phyloP scores from a whole-genome alignment of 106 monocot genomes.

The Phalaenopsis aphrodite region DNA sequence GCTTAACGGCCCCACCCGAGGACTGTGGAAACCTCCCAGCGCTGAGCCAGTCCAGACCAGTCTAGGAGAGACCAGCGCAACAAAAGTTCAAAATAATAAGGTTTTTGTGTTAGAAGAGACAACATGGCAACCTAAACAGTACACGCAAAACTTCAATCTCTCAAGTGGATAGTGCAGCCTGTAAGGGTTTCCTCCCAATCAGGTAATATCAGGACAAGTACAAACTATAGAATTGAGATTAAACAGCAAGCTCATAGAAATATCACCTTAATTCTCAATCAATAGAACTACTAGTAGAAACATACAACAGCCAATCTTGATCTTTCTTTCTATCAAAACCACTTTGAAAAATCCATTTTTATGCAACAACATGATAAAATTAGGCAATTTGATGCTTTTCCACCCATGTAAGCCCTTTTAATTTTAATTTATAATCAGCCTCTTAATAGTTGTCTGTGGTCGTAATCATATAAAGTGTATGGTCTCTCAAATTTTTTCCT shows the following conservation, averaged over 20 bases:
- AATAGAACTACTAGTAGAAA: not conserved
- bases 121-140: not conserved
- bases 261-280: not conserved
- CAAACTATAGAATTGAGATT: not conserved
- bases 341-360: not conserved
- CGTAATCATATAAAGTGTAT: not conserved
- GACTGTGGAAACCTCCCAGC: no score
- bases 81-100: not conserved
- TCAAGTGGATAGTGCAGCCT: not conserved
- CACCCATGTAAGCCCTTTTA: not conserved
- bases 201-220: not conserved
- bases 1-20: no score
- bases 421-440: not conserved
- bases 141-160: not conserved
- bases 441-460: not conserved
- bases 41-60: no score
- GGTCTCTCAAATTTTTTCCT: not conserved
- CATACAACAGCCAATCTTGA: not conserved
- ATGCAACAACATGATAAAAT: not conserved
- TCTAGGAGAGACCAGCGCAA: no score
- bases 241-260: not conserved
- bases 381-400: not conserved
- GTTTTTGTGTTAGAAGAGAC: not conserved
- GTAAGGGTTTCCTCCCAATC: not conserved
- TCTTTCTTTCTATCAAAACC: not conserved